Conservation (phyloP, 345 rosid species). For the Mercurialis annua region DNA sequence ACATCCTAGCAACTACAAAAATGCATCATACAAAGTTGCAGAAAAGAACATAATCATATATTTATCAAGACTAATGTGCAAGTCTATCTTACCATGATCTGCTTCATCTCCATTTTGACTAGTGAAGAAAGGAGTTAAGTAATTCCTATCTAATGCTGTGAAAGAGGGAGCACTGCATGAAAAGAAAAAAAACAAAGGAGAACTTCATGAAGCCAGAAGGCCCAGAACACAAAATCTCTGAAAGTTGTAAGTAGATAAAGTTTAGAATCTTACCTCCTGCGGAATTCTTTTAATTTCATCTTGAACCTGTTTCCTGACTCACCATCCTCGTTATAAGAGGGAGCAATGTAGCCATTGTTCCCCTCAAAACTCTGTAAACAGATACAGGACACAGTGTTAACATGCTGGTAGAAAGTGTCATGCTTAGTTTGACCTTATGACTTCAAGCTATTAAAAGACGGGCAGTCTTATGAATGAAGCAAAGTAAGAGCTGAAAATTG, state of each 20-base stretch:
- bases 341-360: slow-evolving; percentile 59
- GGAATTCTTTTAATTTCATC: slow-evolving; percentile 82
- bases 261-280: slow-evolving; percentile 48
- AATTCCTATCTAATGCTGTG: slow-evolving; percentile 72
- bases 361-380: slow-evolving; percentile 52
- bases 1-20: background rate
- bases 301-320: slow-evolving; percentile 74
- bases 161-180: slow-evolving; percentile 68
- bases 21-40: background rate
- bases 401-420: background rate
- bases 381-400: background rate
- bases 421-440: slow-evolving; percentile 5
- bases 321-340: slow-evolving; percentile 49
- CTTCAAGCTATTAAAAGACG: no score
- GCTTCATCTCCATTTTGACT: slow-evolving; percentile 73
- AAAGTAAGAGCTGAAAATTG: slow-evolving; percentile 7
- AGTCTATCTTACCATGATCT: slow-evolving; percentile 41
- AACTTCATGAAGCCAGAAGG: background rate
- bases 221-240: background rate
- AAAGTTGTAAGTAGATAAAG: background rate
- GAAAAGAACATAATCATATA: background rate
- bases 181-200: background rate
- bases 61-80: background rate
- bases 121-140: slow-evolving; percentile 82
- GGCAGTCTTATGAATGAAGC: background rate